Evolutionary conservation across 2,329 filamentous ascomycete genomes (phyloP).

Genomic region (Beauveria caledonica): DNA sequence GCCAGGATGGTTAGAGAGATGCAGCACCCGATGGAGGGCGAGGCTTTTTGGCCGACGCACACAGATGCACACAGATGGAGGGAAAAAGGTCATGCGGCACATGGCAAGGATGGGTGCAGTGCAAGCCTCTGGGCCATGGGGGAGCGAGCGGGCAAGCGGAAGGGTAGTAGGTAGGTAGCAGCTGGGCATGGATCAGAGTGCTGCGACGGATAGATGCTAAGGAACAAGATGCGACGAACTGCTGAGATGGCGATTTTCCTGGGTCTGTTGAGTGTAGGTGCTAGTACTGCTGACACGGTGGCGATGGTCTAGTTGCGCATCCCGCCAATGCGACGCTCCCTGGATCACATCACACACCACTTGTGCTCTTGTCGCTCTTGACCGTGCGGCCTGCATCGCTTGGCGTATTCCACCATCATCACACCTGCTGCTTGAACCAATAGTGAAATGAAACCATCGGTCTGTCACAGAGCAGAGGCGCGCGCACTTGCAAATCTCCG

Average conservation of each 20-base stretch:
- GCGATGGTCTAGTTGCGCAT: neutral
- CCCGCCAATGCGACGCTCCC: neutral
- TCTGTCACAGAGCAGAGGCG: neutral
- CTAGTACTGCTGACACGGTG: neutral
- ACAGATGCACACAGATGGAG: no score
- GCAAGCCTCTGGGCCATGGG: conserved; percentile 21
- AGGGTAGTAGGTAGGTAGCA: neutral
- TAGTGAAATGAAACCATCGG: neutral
- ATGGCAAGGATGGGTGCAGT: conserved; percentile 3
- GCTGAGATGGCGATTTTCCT: neutral
- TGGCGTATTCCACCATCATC: neutral
- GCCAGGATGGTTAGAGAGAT: conserved; percentile 12
- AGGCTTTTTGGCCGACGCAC: conserved; percentile 23
- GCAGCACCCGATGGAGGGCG: conserved; percentile 27
- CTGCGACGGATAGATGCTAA: no score
- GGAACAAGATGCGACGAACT: neutral
- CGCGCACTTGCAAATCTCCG: neutral
- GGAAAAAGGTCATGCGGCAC: conserved; percentile 17
- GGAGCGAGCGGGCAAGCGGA: conserved; percentile 12
- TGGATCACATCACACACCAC: neutral
- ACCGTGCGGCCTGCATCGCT: conserved; percentile 2
- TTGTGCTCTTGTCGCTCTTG: neutral
- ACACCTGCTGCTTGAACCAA: neutral
- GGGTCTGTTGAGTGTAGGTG: no score
- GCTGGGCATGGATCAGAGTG: neutral